Base-by-base conservation (phyloP, 139 green algal genomes). In the Astrephomene gubernaculifera region DNA sequence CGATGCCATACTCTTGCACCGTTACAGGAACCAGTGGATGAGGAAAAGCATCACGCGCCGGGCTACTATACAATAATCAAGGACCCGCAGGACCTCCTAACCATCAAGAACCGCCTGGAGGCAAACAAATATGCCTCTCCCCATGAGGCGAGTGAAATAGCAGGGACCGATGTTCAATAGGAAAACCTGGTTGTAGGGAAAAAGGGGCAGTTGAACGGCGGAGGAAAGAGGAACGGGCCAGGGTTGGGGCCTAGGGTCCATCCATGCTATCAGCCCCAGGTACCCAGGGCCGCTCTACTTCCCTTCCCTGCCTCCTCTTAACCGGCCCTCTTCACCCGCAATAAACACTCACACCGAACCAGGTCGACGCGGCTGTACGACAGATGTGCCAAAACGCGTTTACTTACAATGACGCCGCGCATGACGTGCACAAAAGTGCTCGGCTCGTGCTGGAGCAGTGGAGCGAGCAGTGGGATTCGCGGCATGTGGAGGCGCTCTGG, bases 1-100 rank as follows among this genome's bases (percentile, higher is more conserved):
- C 49, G 49, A 57, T 57, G 49, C 25, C n/a, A 14, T 61, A 1
- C 71, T 43, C 44, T 3, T 35, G 4, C 0, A 41, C 27, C 57
- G 9, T 49, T 9, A 35, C 76, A 83, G 76, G 76, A 83, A 43
- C 60, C 76, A 29, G 76, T 83, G 41, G 76, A 83, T 33, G 76
- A 85, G 64, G 79, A 53, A 35, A 43, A 31, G 31, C 79, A 85
- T 64, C 4, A 29, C 0, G 79, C 79, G 1, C 79, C 64, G 1
- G 67, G 67, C 43, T 85, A 85, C 79, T 85, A 85, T 44, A 33
- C 31, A 10, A 14, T 68, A 22, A 76, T 85, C 44, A 75, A 67
- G 33, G 44, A 85, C 35, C 79, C 79, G 8, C 79, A 85, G 63
- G 79, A 85, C 79, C 79, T 85, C 24, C 44, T 61, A 29, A 76